Base-by-base conservation (phyloP, 306 rosid genomes). In the Lupinus albus region DNA sequence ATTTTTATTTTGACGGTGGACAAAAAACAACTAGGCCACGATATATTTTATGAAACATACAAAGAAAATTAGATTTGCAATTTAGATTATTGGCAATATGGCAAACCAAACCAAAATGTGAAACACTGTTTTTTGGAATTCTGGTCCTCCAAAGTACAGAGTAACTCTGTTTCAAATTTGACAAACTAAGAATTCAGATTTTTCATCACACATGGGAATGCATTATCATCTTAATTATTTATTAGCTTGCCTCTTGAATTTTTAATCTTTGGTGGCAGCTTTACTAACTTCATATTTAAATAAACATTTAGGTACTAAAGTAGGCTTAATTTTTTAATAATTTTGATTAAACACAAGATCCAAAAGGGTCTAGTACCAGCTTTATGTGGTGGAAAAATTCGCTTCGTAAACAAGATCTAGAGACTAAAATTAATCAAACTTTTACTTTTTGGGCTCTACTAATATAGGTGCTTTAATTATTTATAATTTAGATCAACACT, bases 1-100 rank as follows among this genome's bases (percentile, higher is more conserved):
- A 11, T 72, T 61, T 64, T 41, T 33, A 11, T 68, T 61, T 64
- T 76, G 84, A 77, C 63, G 80, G 80, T 79, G 87, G 87, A 80
- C 80, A 65, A 79, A 63, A 14, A 14, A 15, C 64, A 69, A 18
- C n/a, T 10, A 21, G 78, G 72, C 75, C 78, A 8, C 47, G 35
- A 11, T 36, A 7, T 75, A 25, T 67, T 33, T 71, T 42, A 12
- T 17, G 38, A 54, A 60, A 75, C 68, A 74, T 12, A 42, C 10
- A 13, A n/a, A 67, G 15, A 60, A 57, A 58, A 50, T 44, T 44
- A 66, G 72, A 70, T 68, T 83, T 74, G 48, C 21, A 4, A 42
- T 65, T 25, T 76, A 46, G 65, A 76, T 79, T 58, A 68, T 72
- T 61, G 59, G 49, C 35, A 62, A 52, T 35, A 52, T 51, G 55